Base-by-base conservation (phyloP, 441 rosid species). In the Erodium trifolium region DNA sequence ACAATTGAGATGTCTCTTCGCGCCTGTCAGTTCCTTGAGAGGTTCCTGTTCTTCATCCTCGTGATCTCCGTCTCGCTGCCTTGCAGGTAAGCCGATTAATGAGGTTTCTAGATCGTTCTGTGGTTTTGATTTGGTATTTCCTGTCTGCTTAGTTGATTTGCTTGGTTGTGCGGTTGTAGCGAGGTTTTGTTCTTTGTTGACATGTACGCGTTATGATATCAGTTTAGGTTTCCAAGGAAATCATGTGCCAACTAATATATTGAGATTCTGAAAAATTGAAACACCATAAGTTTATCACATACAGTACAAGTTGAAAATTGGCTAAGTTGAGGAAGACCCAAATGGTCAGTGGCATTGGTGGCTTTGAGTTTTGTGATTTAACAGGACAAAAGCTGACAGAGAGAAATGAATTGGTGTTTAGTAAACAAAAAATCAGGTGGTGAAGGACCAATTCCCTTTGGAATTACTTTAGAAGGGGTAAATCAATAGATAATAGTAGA, bases 61-160 rank as follows among this genome's bases (percentile, higher is more conserved):
- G 16, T 75, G 72, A 49, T 69, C 7, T 73, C 63, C 13, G 49
- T 69, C 63, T 66, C 29, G 19, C 68, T 66, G 29, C 67, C 68
- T 1, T 41, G 23, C 80, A 76, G 85, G 85, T 84, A 72, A 5
- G 29, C 29, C 62, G 76, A 0, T 55, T 62, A 47, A 31, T 66
- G 43, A 59, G 72, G 55, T 47, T 67, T 69, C 29, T 19, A 53
- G 41, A 47, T 41, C 51, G 7, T 29, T 29, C 11, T 18, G 17
- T 51, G 0, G 9, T 13, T 29, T 18, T 47, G 41, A 49, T 29
- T 59, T 60, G 53, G 43, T n/a, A 12, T 37, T 55, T 3, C 19
- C 2, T 57, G 8, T 8, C 8, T 0, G 14, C 0, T 19, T 14
- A 2, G 31, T 59, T 0, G 11, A 19, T 2, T 65, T 18, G n/a